Conservation (phyloP, 2,329 filamentous ascomycete genomes). For the Trichoderma sp. region DNA sequence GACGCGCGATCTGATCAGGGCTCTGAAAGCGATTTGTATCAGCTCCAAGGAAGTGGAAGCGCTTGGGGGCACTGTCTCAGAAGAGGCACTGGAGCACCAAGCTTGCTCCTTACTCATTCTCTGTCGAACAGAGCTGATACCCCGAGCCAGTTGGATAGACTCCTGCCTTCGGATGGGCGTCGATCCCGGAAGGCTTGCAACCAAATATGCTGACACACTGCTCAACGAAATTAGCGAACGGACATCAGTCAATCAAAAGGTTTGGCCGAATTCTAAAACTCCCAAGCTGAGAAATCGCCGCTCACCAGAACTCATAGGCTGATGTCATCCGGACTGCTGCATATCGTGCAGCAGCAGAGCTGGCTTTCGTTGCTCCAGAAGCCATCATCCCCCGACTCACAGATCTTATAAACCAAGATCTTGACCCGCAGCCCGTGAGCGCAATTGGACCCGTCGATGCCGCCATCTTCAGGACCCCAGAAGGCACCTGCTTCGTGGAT, state of each 20-base stretch:
- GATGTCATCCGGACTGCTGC: constrained; percentile 65
- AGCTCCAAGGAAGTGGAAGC: constrained; percentile 53
- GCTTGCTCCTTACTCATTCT: constrained; percentile 78
- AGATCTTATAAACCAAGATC: constrained; percentile 70
- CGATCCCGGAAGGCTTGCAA: constrained; percentile 79
- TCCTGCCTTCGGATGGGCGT: constrained; percentile 76
- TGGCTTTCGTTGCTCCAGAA: constrained; percentile 91
- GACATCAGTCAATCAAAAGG: constrained; percentile 55
- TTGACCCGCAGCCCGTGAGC: constrained; percentile 69
- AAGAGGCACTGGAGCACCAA: constrained; percentile 63
- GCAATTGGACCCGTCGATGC: constrained; percentile 83
- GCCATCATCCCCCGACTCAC: constrained; percentile 76
- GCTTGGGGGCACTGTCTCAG: constrained; percentile 47
- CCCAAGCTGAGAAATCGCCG: neutral
- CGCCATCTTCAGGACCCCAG: constrained; percentile 87
- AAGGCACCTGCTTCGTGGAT: constrained; percentile 86
- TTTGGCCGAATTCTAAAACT: constrained; percentile 37
- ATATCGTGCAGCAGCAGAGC: constrained; percentile 81
- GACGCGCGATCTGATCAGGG: constrained; percentile 62
- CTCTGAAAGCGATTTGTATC: constrained; percentile 65
- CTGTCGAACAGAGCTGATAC: constrained; percentile 75
- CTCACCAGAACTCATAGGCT: constrained; percentile 35
- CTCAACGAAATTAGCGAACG: constrained; percentile 65
- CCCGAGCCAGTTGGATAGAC: constrained; percentile 84
- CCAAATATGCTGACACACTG: constrained; percentile 63